Percentiles rank a stretch among this genome's conserved stretches.
Evolutionary conservation across 805 yeast species (phyloP).

Genomic region (Hanseniaspora taiwanica): DNA sequence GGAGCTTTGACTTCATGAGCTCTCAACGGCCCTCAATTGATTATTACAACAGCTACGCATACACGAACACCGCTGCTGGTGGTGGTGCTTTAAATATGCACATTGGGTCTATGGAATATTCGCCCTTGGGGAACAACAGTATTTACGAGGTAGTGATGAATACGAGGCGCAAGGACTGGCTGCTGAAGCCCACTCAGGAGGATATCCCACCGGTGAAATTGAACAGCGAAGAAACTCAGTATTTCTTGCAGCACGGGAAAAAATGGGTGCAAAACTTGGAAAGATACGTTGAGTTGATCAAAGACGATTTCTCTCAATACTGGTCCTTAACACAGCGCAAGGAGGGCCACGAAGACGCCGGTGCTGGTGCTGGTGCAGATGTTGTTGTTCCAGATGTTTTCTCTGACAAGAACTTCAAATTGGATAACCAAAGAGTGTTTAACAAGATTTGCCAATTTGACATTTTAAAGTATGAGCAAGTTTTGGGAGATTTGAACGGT

Average conservation of each 20-base stretch:
- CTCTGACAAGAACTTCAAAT: slow-evolving; percentile 52
- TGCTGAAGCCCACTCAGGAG: slow-evolving; percentile 55
- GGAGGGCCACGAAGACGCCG: background rate
- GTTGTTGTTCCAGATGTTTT: slow-evolving; percentile 71
- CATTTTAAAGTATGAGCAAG: slow-evolving; percentile 24
- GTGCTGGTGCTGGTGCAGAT: background rate
- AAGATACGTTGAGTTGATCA: background rate
- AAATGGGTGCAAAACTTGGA: slow-evolving; percentile 23
- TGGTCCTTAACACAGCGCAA: background rate
- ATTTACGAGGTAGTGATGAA: slow-evolving; percentile 55
- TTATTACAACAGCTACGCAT: background rate
- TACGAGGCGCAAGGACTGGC: slow-evolving; percentile 24
- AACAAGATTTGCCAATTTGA: slow-evolving; percentile 51
- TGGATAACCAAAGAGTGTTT: slow-evolving; percentile 83
- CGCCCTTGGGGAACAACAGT: slow-evolving; percentile 38
- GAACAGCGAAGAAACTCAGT: slow-evolving; percentile 31
- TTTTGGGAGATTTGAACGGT: slow-evolving; percentile 27
- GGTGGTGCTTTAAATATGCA: too few relatives aligned
- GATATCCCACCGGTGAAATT: slow-evolving; percentile 80
- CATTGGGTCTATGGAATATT: slow-evolving; percentile 13
- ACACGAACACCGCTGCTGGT: background rate
- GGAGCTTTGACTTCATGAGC: slow-evolving; percentile 18
- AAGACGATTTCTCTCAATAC: background rate
- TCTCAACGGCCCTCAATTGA: background rate
- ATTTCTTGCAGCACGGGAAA: slow-evolving; percentile 23